Base-by-base conservation (phyloP, 2,329 filamentous ascomycete species). In the Capronia americana region DNA sequence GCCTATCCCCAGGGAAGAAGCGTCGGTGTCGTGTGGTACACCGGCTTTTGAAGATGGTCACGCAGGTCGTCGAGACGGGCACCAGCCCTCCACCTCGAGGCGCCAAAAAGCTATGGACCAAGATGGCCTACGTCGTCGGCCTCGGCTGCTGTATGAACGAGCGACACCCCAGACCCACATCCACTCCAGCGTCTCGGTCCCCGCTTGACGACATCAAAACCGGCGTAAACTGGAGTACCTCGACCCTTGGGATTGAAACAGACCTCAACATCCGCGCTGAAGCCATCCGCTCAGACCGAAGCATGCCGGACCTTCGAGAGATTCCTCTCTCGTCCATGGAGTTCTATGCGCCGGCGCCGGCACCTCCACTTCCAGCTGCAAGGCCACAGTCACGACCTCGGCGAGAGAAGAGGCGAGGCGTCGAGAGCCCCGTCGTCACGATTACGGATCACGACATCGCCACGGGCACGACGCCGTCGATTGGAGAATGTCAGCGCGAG, bases 1-100 rank as follows among this genome's bases (percentile, higher is more conserved):
- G 59, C 59, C n/a, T 62, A 62, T 34, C 59, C 59, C 4, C 59
- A 62, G 24, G 59, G 50, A 10, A 26, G 34, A 30, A 30, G 50
- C 14, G 24, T 62, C 20, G 59, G 59, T 23, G 17, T 62, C 12
- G 59, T 62, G 20, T 62, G 59, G 59, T 62, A 62, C 24, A 55
- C 34, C 8, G 59, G 59, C 23, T 62, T 62, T 51, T 62, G 44
- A 61, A 51, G 28, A 61, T 61, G 58, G 58, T 61, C 44, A 61
- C 48, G 28, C 30, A 50, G 34, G 58, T 28, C 8, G 17, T 61
- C 28, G 58, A 61, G 38, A 61, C 48, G 12, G 58, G 58, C n/a
- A 30, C 30, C 44, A 23, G 30, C n/a, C 46, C 28, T 14, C 44
- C 28, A 32, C 44, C 17, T 32, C 57, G 26, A 20, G 5, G 30